A percentile compares a stretch with the other conserved stretches of the same genome.
Conservation (phyloP, 345 rosid genomes). For the Lagerstroemia speciosa region DNA sequence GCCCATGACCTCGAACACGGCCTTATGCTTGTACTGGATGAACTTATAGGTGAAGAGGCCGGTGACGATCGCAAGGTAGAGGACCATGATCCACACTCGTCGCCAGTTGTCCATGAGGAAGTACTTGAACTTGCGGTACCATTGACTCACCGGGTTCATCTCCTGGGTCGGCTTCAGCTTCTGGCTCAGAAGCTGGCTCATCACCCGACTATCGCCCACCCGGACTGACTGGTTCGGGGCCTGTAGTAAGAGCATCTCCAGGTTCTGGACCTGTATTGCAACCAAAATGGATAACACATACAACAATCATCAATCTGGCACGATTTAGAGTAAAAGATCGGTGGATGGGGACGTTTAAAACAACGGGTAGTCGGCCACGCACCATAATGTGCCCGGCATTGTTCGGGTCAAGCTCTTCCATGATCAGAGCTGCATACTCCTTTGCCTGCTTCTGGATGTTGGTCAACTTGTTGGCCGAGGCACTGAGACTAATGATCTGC, state of each 20-base stretch:
- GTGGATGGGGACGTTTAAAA: background rate
- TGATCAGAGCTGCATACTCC: slow-evolving; percentile 75
- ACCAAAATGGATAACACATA: background rate
- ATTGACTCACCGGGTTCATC: slow-evolving; percentile 36
- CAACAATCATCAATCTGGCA: background rate
- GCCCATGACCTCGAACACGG: slow-evolving; percentile 59
- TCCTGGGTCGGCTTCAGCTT: slow-evolving; percentile 66
- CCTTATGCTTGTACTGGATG: slow-evolving; percentile 46
- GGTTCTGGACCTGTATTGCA: slow-evolving; percentile 41
- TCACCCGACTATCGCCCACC: slow-evolving; percentile 46
- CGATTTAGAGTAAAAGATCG: background rate
- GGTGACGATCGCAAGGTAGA: slow-evolving; percentile 52
- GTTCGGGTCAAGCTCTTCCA: slow-evolving; percentile 91
- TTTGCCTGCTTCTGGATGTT: slow-evolving; percentile 74
- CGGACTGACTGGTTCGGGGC: slow-evolving; percentile 75
- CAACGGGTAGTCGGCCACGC: background rate
- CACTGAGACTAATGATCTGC: slow-evolving; percentile 74
- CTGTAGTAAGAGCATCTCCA: slow-evolving; percentile 67
- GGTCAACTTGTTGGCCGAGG: slow-evolving; percentile 80
- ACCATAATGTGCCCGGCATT: slow-evolving; percentile 78
- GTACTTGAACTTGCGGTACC: slow-evolving; percentile 39
- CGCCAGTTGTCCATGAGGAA: slow-evolving; percentile 77
- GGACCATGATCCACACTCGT: slow-evolving; percentile 65
- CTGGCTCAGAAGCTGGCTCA: slow-evolving; percentile 78
- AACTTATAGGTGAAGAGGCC: slow-evolving; percentile 72